These are phyloP conservation scores for Ogataea hybrid DNA, from an alignment of 1,139 yeast species.

Conservation along the genomic window DNA sequence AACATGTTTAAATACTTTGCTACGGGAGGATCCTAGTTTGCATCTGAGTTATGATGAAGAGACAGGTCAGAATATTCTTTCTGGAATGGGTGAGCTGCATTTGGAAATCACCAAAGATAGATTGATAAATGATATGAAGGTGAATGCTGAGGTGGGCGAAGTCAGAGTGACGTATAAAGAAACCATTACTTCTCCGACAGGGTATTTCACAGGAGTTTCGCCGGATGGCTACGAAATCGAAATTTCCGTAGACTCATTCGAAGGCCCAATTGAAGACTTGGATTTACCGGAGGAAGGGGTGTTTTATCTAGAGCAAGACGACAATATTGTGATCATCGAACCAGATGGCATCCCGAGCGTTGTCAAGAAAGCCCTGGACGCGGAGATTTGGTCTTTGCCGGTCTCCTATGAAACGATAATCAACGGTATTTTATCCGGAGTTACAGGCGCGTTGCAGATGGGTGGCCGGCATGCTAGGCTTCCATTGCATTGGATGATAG, in stretches of 20 bases:
- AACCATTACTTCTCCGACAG: slow-evolving; percentile 40
- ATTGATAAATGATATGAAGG: slow-evolving; percentile 74
- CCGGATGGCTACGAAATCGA: slow-evolving; percentile 31
- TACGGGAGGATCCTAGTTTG: slow-evolving; percentile 84
- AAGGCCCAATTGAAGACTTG: slow-evolving; percentile 41
- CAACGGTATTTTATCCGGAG: slow-evolving; percentile 55
- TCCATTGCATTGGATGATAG: slow-evolving; percentile 61
- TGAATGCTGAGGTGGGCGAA: slow-evolving; percentile 74
- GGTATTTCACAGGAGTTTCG: slow-evolving; percentile 22
- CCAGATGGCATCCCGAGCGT: slow-evolving; percentile 22
- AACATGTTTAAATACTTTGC: slow-evolving; percentile 58
- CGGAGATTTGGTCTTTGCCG: slow-evolving; percentile 47
- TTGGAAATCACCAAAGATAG: slow-evolving; percentile 84
- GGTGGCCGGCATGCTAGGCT: slow-evolving; percentile 71
- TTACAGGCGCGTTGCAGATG: slow-evolving; percentile 69
- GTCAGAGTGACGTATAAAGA: slow-evolving; percentile 91
- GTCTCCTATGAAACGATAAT: slow-evolving; percentile 48
- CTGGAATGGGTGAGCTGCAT: slow-evolving; percentile 97
- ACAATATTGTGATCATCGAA: slow-evolving; percentile 34
- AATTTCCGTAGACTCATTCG: slow-evolving; percentile 52
- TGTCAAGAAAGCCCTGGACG: slow-evolving; percentile 27
- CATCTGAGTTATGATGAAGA: slow-evolving; percentile 73
- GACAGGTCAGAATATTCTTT: slow-evolving; percentile 78
- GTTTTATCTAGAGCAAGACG: slow-evolving; percentile 33
- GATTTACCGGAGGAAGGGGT: slow-evolving; percentile 31